Conservation (phyloP, 805 yeast genomes). For the Metschnikowia dekortorum region DNA sequence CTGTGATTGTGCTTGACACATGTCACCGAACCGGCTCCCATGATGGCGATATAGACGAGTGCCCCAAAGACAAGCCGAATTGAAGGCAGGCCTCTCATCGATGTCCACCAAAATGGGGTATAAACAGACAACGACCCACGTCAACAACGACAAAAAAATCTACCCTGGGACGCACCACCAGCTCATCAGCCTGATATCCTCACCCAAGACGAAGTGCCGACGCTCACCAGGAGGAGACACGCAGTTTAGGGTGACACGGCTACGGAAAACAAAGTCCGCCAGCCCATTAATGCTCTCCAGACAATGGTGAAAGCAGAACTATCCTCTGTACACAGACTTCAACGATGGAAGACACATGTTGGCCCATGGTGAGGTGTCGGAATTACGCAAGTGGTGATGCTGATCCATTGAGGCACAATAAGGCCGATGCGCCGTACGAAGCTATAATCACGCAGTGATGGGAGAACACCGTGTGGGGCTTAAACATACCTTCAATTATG, state of each 20-base stretch:
- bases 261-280: conserved; percentile 50
- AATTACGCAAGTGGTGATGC: conserved; percentile 63
- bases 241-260: conserved; percentile 49
- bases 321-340: conserved; percentile 54
- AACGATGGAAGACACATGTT: conserved; percentile 46
- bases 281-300: conserved; percentile 49
- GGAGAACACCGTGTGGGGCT: conserved; percentile 34
- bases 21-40: too few species aligned
- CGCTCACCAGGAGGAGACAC: conserved; percentile 72
- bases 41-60: too few species aligned
- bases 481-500: conserved; percentile 44
- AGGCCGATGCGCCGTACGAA: conserved; percentile 60
- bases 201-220: conserved; percentile 60
- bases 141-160: conserved; percentile 44
- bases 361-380: conserved; percentile 53
- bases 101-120: conserved; percentile 63
- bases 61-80: too few species aligned
- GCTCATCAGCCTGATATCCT: conserved; percentile 42
- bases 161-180: conserved; percentile 66
- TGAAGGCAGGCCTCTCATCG: conserved; percentile 9
- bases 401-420: conserved; percentile 51
- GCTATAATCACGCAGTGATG: conserved; percentile 45
- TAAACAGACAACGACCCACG: conserved; percentile 46
- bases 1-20: too few species aligned
- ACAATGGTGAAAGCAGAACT: conserved; percentile 42